These are phyloP conservation scores for Podila verticillata DNA, from an alignment of 192 early-diverging fungal genomes.

Conservation along the genomic window DNA sequence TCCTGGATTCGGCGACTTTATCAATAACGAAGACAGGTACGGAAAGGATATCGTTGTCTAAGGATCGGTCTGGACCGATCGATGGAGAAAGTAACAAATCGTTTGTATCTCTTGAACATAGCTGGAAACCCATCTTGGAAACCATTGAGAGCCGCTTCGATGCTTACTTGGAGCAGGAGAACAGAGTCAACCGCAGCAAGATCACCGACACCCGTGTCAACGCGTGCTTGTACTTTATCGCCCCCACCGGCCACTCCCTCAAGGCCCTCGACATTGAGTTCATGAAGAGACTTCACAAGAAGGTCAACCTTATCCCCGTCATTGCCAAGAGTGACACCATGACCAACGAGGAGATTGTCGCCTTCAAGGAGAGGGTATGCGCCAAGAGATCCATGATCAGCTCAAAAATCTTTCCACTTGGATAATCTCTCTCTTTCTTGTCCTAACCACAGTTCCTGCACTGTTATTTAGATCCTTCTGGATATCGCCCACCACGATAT, in stretches of 20 bases:
- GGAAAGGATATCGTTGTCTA: too few relatives aligned
- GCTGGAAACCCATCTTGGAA: conserved; percentile 97
- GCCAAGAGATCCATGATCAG: neutral
- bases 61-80: neutral
- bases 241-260: conserved; percentile 94
- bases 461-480: conserved; percentile 67
- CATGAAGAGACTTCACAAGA: conserved; percentile 90
- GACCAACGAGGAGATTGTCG: conserved; percentile 81
- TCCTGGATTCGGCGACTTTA: conserved; percentile 97
- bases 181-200: conserved; percentile 85
- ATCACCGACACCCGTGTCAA: conserved; percentile 96
- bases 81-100: neutral
- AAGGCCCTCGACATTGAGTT: conserved; percentile 95
- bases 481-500: conserved; percentile 87
- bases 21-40: conserved; percentile 97
- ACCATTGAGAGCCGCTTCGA: conserved; percentile 97
- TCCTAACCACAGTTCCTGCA: conserved; percentile 45
- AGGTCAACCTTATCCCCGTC: conserved; percentile 90
- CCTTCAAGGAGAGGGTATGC: conserved; percentile 82
- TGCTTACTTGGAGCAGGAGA: conserved; percentile 93
- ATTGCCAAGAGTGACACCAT: conserved; percentile 93
- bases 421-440: conserved; percentile 16
- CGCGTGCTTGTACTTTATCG: conserved; percentile 96
- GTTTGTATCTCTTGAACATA: conserved; percentile 30
- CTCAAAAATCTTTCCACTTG: neutral